Evolutionary conservation across 306 rosid genomes (phyloP).

Genomic region (Leucaena leucocephala): DNA sequence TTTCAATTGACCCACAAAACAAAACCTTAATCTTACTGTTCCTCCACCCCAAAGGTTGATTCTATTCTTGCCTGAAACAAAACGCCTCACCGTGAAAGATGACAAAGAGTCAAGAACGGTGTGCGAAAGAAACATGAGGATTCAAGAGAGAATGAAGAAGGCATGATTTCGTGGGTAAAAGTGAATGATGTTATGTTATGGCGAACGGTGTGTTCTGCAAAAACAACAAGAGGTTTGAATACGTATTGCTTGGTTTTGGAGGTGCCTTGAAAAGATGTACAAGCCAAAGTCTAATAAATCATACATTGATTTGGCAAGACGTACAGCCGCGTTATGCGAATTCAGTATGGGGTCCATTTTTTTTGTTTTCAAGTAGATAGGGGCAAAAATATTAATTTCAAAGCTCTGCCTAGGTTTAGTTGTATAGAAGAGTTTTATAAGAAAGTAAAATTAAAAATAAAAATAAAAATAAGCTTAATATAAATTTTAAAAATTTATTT

Average conservation of each 20-base stretch:
- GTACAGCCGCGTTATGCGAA: constrained; percentile 44
- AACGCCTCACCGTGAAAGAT: constrained; percentile 23
- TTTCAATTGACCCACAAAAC: constrained; percentile 45
- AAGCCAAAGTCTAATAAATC: constrained; percentile 29
- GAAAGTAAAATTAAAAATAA: too few relatives aligned
- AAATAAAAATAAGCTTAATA: too few relatives aligned
- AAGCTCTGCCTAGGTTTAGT: too few relatives aligned
- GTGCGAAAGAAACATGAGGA: constrained; percentile 13
- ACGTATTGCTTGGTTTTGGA: constrained; percentile 15
- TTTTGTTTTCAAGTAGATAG: not conserved
- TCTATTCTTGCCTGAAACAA: constrained; percentile 26
- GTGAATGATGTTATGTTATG: not conserved
- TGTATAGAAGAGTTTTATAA: too few relatives aligned
- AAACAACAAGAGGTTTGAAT: not conserved
- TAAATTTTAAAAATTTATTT: too few relatives aligned
- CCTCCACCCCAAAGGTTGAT: constrained; percentile 30
- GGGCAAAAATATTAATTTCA: not conserved
- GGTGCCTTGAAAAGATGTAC: constrained; percentile 17
- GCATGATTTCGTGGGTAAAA: constrained; percentile 26
- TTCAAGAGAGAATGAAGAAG: constrained; percentile 36
- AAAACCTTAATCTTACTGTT: constrained; percentile 35
- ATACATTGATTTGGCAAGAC: not conserved
- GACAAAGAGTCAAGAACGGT: constrained; percentile 23
- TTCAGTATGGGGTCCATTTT: constrained; percentile 48
- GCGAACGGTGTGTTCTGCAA: constrained; percentile 45